Evolutionary conservation across 208 protist species (phyloP), one percentile per base, ranked within the genome.

Genomic region (Trypanosoma platydactyli): DNA sequence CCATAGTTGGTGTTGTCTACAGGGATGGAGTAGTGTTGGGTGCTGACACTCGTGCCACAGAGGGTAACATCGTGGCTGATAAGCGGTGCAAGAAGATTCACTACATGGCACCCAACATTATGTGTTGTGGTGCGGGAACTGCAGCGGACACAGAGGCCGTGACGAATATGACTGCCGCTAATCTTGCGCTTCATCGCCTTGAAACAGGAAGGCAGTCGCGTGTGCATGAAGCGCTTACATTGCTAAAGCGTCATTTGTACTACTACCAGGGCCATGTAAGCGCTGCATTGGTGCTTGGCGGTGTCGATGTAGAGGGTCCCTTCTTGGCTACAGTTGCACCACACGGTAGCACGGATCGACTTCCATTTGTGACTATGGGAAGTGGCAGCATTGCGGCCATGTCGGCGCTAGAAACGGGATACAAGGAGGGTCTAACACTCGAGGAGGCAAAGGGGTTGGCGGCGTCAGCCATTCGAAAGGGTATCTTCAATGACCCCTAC

Each of bases 41-140:
- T 29, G 99, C 99, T 33, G 99, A 99, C 88, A 99, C 99, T 3
- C 89, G 99, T 60, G 99, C 99, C 16, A 99, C 99, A 13, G 92
- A 96, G 58, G 99, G 98, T 40, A 89, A 83, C 63, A 99, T 99
- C 65, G 99, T 99, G 22, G 98, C 97, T 1, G 99, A 99, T 74
- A 99, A 99, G 87, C 98, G 98, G 69, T 99, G 99, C 89, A 85
- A 98, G 63, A 99, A 99, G 89, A 99, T 99, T 71, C 99, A 99
- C 81, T 99, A 99, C 86, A 99, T 99, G 80, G 97, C 99, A 9
- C 95, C 98, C 42, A 99, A 99, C 71, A 99, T 99, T 38, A 99
- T 98, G 87, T 99, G 98, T 87, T 99, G 98, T 76, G 99, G 99
- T 73, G 99, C 99, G 35, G 99, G 99, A 57, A 99, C 99, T 9